Evolutionary conservation across 1,139 yeast species (phyloP).

Genomic region (Zygoascus sp.): DNA sequence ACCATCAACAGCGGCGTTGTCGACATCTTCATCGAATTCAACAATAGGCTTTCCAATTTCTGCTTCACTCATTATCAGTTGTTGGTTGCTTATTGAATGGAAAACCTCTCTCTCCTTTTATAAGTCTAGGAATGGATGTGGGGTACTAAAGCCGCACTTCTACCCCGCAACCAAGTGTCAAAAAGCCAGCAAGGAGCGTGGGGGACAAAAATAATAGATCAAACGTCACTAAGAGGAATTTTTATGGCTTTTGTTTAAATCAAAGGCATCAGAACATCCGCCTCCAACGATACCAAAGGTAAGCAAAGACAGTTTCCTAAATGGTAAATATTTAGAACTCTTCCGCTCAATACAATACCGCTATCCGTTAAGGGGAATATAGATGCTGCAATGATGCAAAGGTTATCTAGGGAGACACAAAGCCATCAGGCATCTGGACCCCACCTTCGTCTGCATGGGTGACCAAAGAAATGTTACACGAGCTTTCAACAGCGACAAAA

Average conservation of each 20-base stretch:
- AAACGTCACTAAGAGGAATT: neutral
- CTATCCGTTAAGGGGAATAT: too few species aligned
- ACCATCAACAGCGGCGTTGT: constrained; percentile 5
- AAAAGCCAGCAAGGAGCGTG: neutral
- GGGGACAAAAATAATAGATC: neutral
- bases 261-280: too few species aligned
- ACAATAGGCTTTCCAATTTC: constrained; percentile 1
- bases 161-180: neutral
- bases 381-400: too few species aligned
- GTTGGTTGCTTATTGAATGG: neutral
- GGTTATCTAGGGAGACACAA: too few species aligned
- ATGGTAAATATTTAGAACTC: too few species aligned
- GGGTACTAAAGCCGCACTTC: neutral
- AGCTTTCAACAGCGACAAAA: too few species aligned
- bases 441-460: too few species aligned
- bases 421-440: too few species aligned
- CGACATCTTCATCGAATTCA: constrained; percentile 1
- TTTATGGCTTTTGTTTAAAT: neutral
- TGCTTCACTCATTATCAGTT: neutral
- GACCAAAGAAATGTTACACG: too few species aligned
- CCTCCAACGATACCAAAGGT: too few species aligned
- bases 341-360: too few species aligned
- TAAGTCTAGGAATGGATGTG: neutral
- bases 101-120: neutral
- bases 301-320: too few species aligned